Evolutionary conservation across 345 rosid genomes (phyloP).

Genomic region (Gossypium bickii): DNA sequence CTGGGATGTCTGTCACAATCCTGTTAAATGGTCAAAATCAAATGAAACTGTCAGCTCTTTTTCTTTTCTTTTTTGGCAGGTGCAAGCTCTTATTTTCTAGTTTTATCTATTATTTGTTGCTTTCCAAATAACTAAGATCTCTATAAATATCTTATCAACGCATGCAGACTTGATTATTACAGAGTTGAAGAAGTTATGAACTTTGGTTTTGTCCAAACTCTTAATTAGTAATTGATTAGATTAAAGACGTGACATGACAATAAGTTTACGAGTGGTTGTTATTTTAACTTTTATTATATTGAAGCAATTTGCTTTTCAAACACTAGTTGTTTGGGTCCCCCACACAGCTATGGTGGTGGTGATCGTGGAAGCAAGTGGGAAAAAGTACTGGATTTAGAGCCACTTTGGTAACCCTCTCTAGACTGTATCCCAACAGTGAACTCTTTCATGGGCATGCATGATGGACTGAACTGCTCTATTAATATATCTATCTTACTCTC

Average conservation of each 20-base stretch:
- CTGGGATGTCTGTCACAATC: constrained; percentile 62
- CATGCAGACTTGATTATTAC: not conserved
- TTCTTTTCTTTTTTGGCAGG: not conserved
- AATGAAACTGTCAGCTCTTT: not conserved
- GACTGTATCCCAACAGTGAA: not conserved
- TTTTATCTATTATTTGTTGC: not conserved
- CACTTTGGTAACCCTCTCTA: not conserved
- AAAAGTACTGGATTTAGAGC: not conserved
- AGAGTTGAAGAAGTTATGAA: not conserved
- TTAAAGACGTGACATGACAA: not conserved
- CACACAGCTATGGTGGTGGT: not conserved
- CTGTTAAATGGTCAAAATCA: constrained; percentile 24
- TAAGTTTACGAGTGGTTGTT: not conserved
- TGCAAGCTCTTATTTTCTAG: too few species aligned
- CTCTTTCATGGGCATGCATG: not conserved
- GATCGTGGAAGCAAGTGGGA: not conserved
- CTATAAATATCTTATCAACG: not conserved
- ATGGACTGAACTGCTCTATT: too few species aligned
- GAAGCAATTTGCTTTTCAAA: not conserved
- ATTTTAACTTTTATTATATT: not conserved
- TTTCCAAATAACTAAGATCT: not conserved
- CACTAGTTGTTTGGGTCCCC: not conserved
- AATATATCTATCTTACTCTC: too few species aligned
- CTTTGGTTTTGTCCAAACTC: not conserved
- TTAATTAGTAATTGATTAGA: not conserved